Evolutionary conservation across 768 basidiomycete genomes (phyloP).

Genomic region (Rhizopogon salebrosus): DNA sequence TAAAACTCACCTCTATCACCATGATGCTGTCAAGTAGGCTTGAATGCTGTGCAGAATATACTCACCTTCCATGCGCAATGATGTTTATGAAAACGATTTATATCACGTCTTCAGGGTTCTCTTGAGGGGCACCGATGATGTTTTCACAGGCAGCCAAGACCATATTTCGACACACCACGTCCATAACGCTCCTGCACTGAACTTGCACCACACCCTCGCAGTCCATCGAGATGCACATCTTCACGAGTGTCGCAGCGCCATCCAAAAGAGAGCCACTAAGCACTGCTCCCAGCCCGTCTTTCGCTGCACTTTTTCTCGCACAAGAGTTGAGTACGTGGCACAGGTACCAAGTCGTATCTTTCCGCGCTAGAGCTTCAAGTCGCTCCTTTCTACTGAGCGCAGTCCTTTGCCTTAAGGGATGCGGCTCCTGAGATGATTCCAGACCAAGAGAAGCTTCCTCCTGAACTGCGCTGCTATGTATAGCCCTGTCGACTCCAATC

Average conservation of each 20-base stretch:
- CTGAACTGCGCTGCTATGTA: background rate
- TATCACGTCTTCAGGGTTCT: background rate
- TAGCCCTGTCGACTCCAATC: background rate
- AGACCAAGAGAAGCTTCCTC: background rate
- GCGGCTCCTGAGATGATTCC: background rate
- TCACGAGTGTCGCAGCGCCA: slow-evolving; percentile 20
- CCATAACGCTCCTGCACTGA: slow-evolving; percentile 2
- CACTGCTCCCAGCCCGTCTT: background rate
- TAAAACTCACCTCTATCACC: slow-evolving; percentile 2
- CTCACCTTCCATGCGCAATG: background rate
- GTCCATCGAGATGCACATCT: background rate
- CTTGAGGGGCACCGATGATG: slow-evolving; percentile 6
- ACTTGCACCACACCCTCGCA: background rate
- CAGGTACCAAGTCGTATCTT: slow-evolving; percentile 25
- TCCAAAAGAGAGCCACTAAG: slow-evolving; percentile 15
- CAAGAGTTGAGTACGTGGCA: slow-evolving; percentile 21
- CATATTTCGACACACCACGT: slow-evolving; percentile 21
- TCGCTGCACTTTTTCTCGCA: background rate
- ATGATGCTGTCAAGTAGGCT: slow-evolving; percentile 7
- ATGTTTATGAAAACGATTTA: background rate
- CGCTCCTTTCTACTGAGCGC: slow-evolving; percentile 14
- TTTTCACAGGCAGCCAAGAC: slow-evolving; percentile 25
- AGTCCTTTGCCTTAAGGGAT: background rate
- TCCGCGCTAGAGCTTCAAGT: slow-evolving; percentile 18
- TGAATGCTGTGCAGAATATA: background rate